Evolutionary conservation across 352 stramenopile species (phyloP).

Genomic region (Phytophthora megakarya): DNA sequence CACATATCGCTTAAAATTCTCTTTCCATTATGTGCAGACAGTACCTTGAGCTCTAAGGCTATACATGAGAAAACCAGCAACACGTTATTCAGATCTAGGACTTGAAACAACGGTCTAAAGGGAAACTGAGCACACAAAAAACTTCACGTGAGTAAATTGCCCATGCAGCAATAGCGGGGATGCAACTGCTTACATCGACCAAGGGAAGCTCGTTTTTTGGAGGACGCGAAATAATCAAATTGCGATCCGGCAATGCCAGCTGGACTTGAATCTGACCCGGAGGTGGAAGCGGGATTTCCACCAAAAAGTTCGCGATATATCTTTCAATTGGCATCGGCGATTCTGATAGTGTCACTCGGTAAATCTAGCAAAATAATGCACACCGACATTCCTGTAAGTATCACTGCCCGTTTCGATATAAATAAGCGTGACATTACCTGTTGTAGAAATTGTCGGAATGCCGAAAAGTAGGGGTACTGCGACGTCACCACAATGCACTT

Average conservation of each 20-base stretch:
- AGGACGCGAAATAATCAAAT: slow-evolving; percentile 85
- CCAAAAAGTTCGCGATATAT: slow-evolving; percentile 97
- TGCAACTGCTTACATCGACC: slow-evolving; percentile 66
- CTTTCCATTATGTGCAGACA: too few species aligned
- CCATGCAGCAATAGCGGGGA: not conserved
- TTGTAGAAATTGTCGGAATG: slow-evolving; percentile 95
- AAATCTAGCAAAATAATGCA: slow-evolving; percentile 49
- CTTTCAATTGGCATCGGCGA: slow-evolving; percentile 95
- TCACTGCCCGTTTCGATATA: not conserved
- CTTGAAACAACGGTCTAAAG: slow-evolving; percentile 93
- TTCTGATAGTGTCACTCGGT: slow-evolving; percentile 79
- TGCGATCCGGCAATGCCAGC: slow-evolving; percentile 86
- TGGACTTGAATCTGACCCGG: slow-evolving; percentile 91
- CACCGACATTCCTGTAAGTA: slow-evolving; percentile 2
- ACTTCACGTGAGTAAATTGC: not conserved
- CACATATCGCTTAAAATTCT: not conserved
- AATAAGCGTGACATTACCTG: slow-evolving; percentile 60
- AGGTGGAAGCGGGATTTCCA: slow-evolving; percentile 95
- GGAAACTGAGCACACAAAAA: slow-evolving; percentile 68
- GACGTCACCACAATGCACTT: slow-evolving; percentile 94
- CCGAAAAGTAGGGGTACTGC: slow-evolving; percentile 95
- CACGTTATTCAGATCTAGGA: slow-evolving; percentile 92
- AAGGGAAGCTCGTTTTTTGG: slow-evolving; percentile 93
- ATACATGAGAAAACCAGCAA: slow-evolving; percentile 91
- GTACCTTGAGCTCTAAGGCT: slow-evolving; percentile 89